Conservation (phyloP, 176 grass and related monocot genomes). For the Phragmites australis region DNA sequence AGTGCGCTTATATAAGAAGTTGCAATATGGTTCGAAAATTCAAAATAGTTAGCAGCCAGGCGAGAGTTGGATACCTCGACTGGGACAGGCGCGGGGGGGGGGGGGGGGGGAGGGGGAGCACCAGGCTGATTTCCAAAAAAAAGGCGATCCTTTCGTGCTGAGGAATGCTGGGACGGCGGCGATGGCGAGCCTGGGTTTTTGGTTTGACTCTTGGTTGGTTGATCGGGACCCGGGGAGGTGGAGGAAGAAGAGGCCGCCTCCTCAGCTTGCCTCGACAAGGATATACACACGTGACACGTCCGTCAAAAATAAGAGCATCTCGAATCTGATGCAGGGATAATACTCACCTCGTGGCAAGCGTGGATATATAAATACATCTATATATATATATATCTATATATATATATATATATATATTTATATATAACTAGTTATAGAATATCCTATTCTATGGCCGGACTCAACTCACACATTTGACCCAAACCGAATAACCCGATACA, state of each 20-base stretch:
- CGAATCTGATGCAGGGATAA: background rate
- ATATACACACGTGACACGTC: background rate
- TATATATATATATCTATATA: too few relatives aligned
- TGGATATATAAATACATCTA: too few relatives aligned
- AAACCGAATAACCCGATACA: too few relatives aligned
- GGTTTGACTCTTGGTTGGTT: too few relatives aligned
- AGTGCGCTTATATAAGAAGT: constrained; percentile 15
- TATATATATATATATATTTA: too few relatives aligned
- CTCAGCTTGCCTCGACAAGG: too few relatives aligned
- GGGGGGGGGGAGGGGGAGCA: too few relatives aligned
- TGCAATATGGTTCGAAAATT: constrained; percentile 10
- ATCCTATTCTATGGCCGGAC: too few relatives aligned
- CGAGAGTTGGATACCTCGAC: background rate
- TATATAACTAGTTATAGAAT: too few relatives aligned
- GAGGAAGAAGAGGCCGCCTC: background rate
- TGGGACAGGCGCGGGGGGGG: constrained; percentile 12
- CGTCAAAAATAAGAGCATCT: too few relatives aligned
- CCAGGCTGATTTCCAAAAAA: background rate
- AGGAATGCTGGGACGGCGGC: background rate
- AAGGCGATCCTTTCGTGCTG: background rate
- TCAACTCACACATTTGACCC: too few relatives aligned
- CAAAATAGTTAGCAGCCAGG: background rate
- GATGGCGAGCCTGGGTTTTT: constrained; percentile 8
- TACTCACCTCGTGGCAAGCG: too few relatives aligned
- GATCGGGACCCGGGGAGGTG: background rate